A percentile compares a stretch with the other conserved stretches of the same genome.
Evolutionary conservation across 1,284 basidiomycete species (phyloP).

Genomic region (Tausonia pullulans): DNA sequence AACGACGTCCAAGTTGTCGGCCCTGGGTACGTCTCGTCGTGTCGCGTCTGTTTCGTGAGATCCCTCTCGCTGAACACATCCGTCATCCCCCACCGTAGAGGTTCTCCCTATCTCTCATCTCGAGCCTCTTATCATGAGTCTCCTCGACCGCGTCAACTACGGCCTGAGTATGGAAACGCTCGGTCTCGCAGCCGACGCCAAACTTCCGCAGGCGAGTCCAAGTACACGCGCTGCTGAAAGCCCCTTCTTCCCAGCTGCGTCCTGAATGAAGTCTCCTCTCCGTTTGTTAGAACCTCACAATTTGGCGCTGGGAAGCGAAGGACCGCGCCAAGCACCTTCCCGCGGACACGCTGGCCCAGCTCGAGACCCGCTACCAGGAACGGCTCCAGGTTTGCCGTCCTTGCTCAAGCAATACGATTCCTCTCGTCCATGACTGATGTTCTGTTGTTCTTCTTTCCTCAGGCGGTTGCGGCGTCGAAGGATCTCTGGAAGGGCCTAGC

Average conservation of each 20-base stretch:
- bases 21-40: no score
- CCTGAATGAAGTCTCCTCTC: no score
- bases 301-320: constrained; percentile 84
- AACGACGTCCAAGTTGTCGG: no score
- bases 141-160: constrained; percentile 6
- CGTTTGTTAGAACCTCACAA: constrained; percentile 37
- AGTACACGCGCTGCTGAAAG: not conserved
- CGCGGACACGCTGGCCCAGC: constrained; percentile 53
- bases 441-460: constrained; percentile 13
- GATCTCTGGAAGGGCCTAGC: constrained; percentile 18
- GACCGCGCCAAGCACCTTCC: constrained; percentile 55
- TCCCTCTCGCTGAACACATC: not conserved
- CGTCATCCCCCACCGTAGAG: not conserved
- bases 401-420: not conserved
- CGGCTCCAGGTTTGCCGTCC: constrained; percentile 47
- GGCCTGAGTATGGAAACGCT: not conserved
- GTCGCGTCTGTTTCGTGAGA: no score
- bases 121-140: constrained; percentile 3
- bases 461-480: constrained; percentile 19
- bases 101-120: not conserved
- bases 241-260: not conserved
- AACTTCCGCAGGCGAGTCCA: not conserved
- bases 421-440: no score
- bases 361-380: constrained; percentile 51
- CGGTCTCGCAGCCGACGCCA: not conserved